Base-by-base conservation (phyloP, 148 eudicot species). In the Euryodendron excelsum region DNA sequence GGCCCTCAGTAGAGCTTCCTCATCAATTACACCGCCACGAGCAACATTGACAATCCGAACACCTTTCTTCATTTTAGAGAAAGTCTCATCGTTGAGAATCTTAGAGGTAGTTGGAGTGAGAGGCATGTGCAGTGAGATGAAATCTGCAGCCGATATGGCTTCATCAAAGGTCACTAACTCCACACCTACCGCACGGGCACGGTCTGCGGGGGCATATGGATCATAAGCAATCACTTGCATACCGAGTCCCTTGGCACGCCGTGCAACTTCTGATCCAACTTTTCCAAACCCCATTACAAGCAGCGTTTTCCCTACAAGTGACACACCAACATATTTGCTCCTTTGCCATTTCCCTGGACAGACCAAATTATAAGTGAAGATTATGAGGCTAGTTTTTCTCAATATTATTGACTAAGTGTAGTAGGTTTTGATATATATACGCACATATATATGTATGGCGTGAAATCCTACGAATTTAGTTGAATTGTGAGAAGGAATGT, bases 101-200 rank as follows among this genome's bases (percentile, higher is more conserved):
- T 93, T 91, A 15, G 88, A 73, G 45, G 98, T 93, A 37, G 94
- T 66, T 74, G 96, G 79, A 48, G 98, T 91, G 18, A 93, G 91
- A 47, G 98, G 98, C 98, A 93, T 91, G 88, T 93, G 98, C 72
- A 93, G 98, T 9, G 98, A 90, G 85, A 93, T 88, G 85, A 93
- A 93, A 79, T 93, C 98, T 1, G 98, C 98, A 4, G 88, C 80
- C 48, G 89, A 64, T 1, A 93, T 79, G 44, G 93, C 96, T 60
- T 93, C 94, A 1, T 93, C 96, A 34, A 92, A 93, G 67, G 90
- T 84, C 47, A 91, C 98, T 76, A 93, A 91, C 76, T 93, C 92
- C 23, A 93, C 98, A 14, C 98, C 98, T n/a, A 93, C 77, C 52
- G 98, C 98, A 65, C 89, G 89, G 14, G 98, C 98, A 72, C 98